These are phyloP conservation scores for Pseudogymnoascus sp. DNA, from an alignment of 2,329 filamentous ascomycete species.

Conservation along the genomic window DNA sequence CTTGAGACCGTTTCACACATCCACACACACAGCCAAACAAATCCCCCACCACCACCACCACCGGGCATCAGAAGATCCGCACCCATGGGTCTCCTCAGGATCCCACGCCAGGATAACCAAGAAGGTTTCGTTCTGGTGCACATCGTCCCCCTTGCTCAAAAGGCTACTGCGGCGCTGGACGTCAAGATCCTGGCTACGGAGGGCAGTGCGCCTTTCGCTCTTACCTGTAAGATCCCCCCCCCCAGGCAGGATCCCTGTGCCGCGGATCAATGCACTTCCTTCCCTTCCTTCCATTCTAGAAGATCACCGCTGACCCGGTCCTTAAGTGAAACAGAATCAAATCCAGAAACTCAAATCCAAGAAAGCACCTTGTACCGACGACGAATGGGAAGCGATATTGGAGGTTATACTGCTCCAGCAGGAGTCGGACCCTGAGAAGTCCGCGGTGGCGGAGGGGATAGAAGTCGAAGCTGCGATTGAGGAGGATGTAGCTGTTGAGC, in stretches of 20 bases:
- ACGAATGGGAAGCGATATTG: conserved; percentile 64
- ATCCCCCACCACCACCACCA: neutral
- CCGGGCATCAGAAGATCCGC: neutral
- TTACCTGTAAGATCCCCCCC: conserved; percentile 39
- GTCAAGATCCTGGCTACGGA: conserved; percentile 64
- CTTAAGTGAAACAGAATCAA: conserved; percentile 50
- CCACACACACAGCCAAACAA: neutral
- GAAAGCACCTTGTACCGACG: conserved; percentile 48
- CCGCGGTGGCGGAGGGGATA: conserved; percentile 53
- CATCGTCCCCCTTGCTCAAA: conserved; percentile 43
- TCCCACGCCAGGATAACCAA: conserved; percentile 48
- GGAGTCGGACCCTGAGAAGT: conserved; percentile 35
- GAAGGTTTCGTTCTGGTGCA: conserved; percentile 55
- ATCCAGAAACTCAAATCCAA: conserved; percentile 47
- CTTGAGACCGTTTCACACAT: neutral
- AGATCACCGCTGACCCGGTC: conserved; percentile 22
- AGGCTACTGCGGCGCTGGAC: conserved; percentile 50
- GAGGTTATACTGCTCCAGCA: conserved; percentile 48
- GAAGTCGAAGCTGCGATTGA: conserved; percentile 56
- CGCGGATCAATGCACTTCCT: conserved; percentile 19
- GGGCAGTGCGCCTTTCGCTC: conserved; percentile 53
- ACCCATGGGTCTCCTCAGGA: conserved; percentile 42
- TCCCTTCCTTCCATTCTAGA: conserved; percentile 20
- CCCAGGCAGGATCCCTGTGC: conserved; percentile 18
- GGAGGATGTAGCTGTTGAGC: conserved; percentile 44